Conservation (phyloP, 345 rosid species). For the Hibiscus syriacus region DNA sequence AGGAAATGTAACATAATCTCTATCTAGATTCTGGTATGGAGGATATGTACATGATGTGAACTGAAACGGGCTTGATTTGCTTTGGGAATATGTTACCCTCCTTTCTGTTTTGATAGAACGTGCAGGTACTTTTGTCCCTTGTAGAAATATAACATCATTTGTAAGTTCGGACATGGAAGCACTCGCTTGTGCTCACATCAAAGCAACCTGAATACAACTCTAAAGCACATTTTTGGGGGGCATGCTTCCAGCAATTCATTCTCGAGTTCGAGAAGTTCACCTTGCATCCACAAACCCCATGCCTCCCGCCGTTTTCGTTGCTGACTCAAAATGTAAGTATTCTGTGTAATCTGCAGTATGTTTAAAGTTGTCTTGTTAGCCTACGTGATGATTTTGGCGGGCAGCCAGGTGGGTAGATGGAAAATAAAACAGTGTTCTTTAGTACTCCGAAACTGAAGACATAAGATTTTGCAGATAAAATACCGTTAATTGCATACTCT, state of each 20-base stretch:
- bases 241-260: neutral
- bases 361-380: neutral
- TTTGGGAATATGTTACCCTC: neutral
- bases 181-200: slow-evolving; percentile 7
- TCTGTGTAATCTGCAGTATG: neutral
- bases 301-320: slow-evolving; percentile 18
- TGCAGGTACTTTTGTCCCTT: slow-evolving; percentile 2
- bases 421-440: slow-evolving; percentile 29
- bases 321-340: neutral
- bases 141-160: slow-evolving; percentile 3
- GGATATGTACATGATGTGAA: neutral
- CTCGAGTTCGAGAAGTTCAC: neutral
- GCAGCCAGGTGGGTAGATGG: neutral
- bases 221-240: neutral
- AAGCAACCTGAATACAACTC: slow-evolving; percentile 11
- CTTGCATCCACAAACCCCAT: slow-evolving; percentile 33
- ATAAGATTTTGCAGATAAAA: slow-evolving; percentile 24
- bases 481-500: no score
- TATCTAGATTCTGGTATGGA: neutral
- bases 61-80: neutral
- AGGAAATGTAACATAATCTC: neutral
- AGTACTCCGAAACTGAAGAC: slow-evolving; percentile 40
- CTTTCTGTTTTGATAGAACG: neutral
- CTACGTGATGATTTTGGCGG: neutral
- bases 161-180: slow-evolving; percentile 10